Evolutionary conservation across 2,329 filamentous ascomycete species (phyloP), one percentile per base, ranked within the genome.

Genomic region (Zymoseptoria ardabiliae): DNA sequence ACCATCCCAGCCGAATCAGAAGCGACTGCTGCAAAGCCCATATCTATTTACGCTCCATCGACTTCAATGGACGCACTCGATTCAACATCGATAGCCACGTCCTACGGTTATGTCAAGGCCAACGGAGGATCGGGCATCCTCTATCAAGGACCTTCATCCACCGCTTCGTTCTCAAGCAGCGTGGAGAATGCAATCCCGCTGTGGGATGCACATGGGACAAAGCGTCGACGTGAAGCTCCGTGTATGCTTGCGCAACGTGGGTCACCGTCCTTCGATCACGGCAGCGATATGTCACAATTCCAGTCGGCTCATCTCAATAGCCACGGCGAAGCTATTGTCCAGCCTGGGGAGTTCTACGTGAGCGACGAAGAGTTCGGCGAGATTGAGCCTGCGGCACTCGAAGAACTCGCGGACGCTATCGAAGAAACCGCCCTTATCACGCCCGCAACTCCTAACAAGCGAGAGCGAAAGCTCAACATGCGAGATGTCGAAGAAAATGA

Each of bases 401-500:
- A 61, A 48, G 60, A 65, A 2, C 28, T 64, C 10, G 53, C 58
- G 8, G 55, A 61, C 2, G 54, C 55, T 28, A 53, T 56, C 20
- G 63, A 66, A 20, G 56, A 61, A 1, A 17, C 13, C 13, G 17
- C 17, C 35, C 11, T 17, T 13, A 19, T 30, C 19, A 41, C 50
- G 25, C 41, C 48, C 28, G 50, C 50, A n/a, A 66, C 66, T 19
- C 65, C 64, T 41, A 61, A 66, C 5, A 50, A 61, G n/a, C 69
- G 70, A 22, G 61, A 55, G 10, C 58, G 61, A 13, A 70, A 66
- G 56, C 65, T 66, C n/a, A 71, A 71, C 54, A 59, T 68, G 19
- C 68, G 69, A 20, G 64, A 68, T 8, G 69, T 70, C 17, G 63
- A 69, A 30, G 58, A 66, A 23, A 50, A 70, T 45, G 69, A 72